Conservation (phyloP, 352 stramenopile genomes). For the Phytopythium mirpurense region DNA sequence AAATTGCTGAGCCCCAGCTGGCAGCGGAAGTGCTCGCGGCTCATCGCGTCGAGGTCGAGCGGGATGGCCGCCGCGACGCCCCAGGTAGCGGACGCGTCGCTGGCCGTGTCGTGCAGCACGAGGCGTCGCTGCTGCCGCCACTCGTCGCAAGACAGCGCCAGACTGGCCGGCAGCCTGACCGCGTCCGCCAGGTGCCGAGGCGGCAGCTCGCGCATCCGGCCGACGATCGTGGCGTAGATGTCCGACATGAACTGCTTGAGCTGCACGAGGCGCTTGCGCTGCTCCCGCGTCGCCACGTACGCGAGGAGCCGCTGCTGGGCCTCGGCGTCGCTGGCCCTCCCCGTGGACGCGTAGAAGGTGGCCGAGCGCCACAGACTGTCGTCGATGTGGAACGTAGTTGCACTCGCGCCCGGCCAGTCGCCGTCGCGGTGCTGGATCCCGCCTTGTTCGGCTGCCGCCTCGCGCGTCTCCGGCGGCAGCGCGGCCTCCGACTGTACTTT, state of each 20-base stretch:
- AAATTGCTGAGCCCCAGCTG: conserved; percentile 47
- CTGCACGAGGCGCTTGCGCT: conserved; percentile 34
- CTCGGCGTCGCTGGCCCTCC: conserved; percentile 8
- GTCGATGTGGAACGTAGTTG: conserved; percentile 18
- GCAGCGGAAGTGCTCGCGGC: conserved; percentile 61
- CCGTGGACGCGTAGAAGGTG: conserved; percentile 18
- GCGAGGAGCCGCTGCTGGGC: conserved; percentile 12
- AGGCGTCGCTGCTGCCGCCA: conserved; percentile 20
- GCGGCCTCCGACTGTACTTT: background rate
- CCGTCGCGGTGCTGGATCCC: background rate
- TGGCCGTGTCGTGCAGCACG: conserved; percentile 10
- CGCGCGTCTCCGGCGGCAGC: background rate
- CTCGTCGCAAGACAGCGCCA: conserved; percentile 45
- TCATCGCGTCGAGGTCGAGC: conserved; percentile 31
- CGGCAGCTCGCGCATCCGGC: conserved; percentile 34
- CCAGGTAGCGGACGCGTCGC: conserved; percentile 1
- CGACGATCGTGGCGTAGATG: conserved; percentile 63
- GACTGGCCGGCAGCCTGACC: conserved; percentile 27
- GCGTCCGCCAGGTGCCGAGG: conserved; percentile 14
- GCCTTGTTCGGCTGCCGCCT: background rate
- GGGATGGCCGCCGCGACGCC: conserved; percentile 13
- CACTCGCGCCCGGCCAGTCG: background rate
- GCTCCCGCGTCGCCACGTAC: conserved; percentile 33
- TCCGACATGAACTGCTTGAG: conserved; percentile 71
- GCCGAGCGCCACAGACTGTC: conserved; percentile 32